phyloP scores from a whole-genome alignment of 768 basidiomycete species.

The Lanmaoa rubissima region DNA sequence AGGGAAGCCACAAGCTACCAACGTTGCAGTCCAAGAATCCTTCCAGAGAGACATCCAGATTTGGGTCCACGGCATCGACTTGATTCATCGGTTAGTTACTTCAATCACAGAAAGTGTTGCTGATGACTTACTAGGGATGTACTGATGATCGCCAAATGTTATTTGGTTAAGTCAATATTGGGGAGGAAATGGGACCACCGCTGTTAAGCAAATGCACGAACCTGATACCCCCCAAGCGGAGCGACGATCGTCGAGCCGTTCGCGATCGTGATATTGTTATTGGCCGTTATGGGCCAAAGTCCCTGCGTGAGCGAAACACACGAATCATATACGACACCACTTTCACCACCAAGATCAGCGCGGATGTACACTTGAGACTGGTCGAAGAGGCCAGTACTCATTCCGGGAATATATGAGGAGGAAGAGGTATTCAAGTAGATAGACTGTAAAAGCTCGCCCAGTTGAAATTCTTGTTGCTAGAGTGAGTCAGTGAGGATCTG shows the following conservation, averaged over 20 bases:
- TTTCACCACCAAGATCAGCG: constrained; percentile 71
- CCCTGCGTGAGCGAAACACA: constrained; percentile 70
- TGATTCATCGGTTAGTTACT: constrained; percentile 21
- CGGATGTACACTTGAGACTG: constrained; percentile 45
- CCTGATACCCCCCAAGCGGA: constrained; percentile 67
- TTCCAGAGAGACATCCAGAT: constrained; percentile 61
- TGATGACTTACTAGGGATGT: constrained; percentile 39
- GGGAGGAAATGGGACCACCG: constrained; percentile 6
- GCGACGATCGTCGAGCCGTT: constrained; percentile 59
- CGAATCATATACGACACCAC: constrained; percentile 63
- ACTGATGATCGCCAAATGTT: constrained; percentile 19
- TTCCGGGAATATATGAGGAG: constrained; percentile 47
- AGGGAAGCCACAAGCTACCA: constrained; percentile 6
- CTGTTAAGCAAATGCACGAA: constrained; percentile 9
- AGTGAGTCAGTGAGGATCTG: background rate
- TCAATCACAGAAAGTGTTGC: background rate
- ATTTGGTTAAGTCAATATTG: constrained; percentile 2
- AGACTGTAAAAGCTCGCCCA: constrained; percentile 51
- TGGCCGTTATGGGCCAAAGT: constrained; percentile 51
- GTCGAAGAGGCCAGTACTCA: constrained; percentile 34
- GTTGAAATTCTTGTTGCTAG: constrained; percentile 56
- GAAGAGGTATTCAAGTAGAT: constrained; percentile 56
- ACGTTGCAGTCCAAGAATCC: constrained; percentile 64
- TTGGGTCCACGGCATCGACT: constrained; percentile 63
- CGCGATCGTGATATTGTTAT: constrained; percentile 55